Base-by-base conservation (phyloP, 1,284 basidiomycete species). In the Tilletia indica region DNA sequence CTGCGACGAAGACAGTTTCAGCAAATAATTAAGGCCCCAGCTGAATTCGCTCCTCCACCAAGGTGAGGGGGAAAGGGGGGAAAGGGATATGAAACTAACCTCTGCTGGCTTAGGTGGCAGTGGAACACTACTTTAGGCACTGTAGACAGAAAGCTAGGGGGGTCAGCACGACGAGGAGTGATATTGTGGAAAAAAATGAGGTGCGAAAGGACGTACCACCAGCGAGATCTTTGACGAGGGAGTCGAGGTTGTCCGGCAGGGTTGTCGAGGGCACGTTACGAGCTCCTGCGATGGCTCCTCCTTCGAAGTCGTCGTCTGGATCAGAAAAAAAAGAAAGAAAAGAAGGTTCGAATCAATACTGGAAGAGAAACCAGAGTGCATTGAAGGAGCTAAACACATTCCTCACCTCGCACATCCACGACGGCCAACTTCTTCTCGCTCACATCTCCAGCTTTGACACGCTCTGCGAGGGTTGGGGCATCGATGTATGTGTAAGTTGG, bases 241-340 rank as follows among this genome's bases (percentile, higher is more conserved):
- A 75, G 39, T 76, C 42, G 0, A 85, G 77, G 11, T 47, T 68
- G 4, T 80, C 64, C 25, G 80, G 75, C 16, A 84, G 80, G 0
- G 66, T 69, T 0, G 80, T 74, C 0, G 77, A 78, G 0, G 85
- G 84, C 8, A 80, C 74, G 49, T 82, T 79, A 25, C 73, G 71
- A 0, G 80, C 80, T 1, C 80, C 80, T 6, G 78, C 72, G 58
- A 85, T 84, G 75, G 85, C 80, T 4, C 85, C 85, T 8, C 85
- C 85, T 16, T 75, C 79, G 38, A 79, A 85, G 68, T 85, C 84
- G 63, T 85, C 83, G 67, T 85, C 84, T 77, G 51, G 31, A n/a
- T 3, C 2, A 47, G 14, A 4, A 51, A 34, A 25, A 4, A 56
- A 9, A 56, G 9, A 56, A 56, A 34, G 54, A 56, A 3, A 34